Evolutionary conservation across 495 filamentous ascomycete genomes (phyloP), one percentile per base, ranked within the genome.

Genomic region (Xylaria longipes): DNA sequence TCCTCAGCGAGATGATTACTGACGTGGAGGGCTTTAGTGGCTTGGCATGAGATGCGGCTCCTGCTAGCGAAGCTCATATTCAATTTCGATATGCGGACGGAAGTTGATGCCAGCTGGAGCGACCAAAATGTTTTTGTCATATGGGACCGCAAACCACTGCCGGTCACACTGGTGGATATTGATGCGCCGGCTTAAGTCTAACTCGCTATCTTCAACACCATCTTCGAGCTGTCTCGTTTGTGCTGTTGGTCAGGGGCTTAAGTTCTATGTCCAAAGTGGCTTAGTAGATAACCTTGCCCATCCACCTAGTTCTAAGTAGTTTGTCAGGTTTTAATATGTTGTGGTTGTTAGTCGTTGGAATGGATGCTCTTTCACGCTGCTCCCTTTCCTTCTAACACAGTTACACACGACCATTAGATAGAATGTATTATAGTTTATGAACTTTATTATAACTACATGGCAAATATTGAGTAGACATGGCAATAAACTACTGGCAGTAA

Each of bases 1-100:
- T 41, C 35, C 3, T 5, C 7, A 5, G 37, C 9, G 41, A n/a
- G 8, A 60, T 45, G 37, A 68, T 46, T 27, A 39, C 66, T 68
- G 29, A 68, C 52, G n/a, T 25, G 22, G 25, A 39, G 17, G 6
- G 45, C 14, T 45, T 17, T 41, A 68, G 66, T 84, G 27, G 84
- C 84, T 35, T 82, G 72, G 31, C 63, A 65, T 52, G 83, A 87
- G 70, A 81, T 85, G 73, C 67, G 73, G 1, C 60, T 81, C 0
- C 73, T 86, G 17, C 62, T 87, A 0, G 69, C 82, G 1, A 85
- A 84, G 65, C 57, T 85, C 17, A 37, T 82, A 1, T 84, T 70
- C 68, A 74, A 64, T 11, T 84, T 81, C 67, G 82, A 86, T 61
- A 65, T 83, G 71, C 76, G 82, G 64, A 68, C 82, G 3, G 67